A percentile compares a stretch with the other conserved stretches of the same genome.
Evolutionary conservation across 2,329 filamentous ascomycete genomes (phyloP).

Genomic region (Cytospora leucostoma): DNA sequence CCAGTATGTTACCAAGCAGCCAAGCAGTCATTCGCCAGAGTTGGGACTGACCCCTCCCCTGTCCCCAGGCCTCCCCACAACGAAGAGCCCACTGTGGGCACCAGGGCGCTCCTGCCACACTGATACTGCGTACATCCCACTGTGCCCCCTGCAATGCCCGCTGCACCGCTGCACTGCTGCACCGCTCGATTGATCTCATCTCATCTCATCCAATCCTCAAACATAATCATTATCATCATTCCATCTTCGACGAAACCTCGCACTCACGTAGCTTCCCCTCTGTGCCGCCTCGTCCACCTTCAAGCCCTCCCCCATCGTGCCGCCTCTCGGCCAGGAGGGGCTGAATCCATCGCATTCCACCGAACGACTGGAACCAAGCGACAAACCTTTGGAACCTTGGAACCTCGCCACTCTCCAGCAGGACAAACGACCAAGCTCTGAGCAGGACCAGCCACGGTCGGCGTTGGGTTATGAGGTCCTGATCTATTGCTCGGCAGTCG

Average conservation of each 20-base stretch:
- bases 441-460: conserved; percentile 16
- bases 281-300: not conserved
- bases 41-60: conserved; percentile 6
- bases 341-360: conserved; percentile 9
- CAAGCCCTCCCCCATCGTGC: too few species aligned
- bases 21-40: conserved; percentile 7
- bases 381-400: conserved; percentile 2
- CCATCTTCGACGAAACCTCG: conserved; percentile 11
- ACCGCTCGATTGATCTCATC: conserved; percentile 14
- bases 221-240: not conserved
- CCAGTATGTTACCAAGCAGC: not conserved
- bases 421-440: not conserved
- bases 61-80: not conserved
- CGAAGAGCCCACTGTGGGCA: not conserved
- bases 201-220: conserved; percentile 20
- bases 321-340: conserved; percentile 21
- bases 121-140: not conserved
- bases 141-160: not conserved
- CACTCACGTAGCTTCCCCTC: not conserved
- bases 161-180: conserved; percentile 3
- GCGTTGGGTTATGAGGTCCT: conserved; percentile 23
- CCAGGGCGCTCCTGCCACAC: not conserved
- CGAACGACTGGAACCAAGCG: conserved; percentile 3
- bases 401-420: conserved; percentile 5
- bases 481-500: conserved; percentile 22